These are phyloP conservation scores for Fraxinus ornus DNA, from an alignment of 305 asterid species.

Conservation along the genomic window DNA sequence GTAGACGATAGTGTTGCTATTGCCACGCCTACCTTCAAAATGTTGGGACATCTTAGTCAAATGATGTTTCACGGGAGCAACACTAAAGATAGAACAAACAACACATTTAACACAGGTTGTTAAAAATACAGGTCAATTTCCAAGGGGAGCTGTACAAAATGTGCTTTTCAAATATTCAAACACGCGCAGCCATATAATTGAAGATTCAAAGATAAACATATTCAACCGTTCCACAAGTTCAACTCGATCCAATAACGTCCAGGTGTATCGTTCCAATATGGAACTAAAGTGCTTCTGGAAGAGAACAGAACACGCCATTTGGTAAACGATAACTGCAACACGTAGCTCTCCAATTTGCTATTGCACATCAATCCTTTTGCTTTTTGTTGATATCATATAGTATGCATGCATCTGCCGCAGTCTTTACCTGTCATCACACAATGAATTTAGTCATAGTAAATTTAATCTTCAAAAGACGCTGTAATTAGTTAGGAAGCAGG, in stretches of 20 bases:
- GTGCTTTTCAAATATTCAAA: not conserved
- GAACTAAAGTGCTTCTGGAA: slow-evolving; percentile 23
- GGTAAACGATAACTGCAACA: not conserved
- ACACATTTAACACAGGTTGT: not conserved
- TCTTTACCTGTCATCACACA: slow-evolving; percentile 65
- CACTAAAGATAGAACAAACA: not conserved
- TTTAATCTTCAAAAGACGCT: not conserved
- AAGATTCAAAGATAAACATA: slow-evolving; percentile 16
- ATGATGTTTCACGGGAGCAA: not conserved
- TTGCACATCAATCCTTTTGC: slow-evolving; percentile 31
- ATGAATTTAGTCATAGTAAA: slow-evolving; percentile 9
- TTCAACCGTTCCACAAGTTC: slow-evolving; percentile 16
- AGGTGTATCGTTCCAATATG: too few species aligned
- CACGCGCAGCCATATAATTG: not conserved
- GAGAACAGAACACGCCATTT: not conserved
- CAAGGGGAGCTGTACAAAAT: not conserved
- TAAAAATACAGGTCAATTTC: not conserved
- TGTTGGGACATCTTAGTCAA: not conserved
- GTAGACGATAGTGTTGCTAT: not conserved
- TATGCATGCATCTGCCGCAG: slow-evolving; percentile 85
- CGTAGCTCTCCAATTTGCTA: slow-evolving; percentile 11
- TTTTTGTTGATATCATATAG: slow-evolving; percentile 65
- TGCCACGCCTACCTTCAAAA: not conserved
- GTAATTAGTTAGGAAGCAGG: not conserved
- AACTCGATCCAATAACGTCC: slow-evolving; percentile 20